phyloP scores from a whole-genome alignment of 2,329 filamentous ascomycete species.

The Sclerotinia trifoliorum region DNA sequence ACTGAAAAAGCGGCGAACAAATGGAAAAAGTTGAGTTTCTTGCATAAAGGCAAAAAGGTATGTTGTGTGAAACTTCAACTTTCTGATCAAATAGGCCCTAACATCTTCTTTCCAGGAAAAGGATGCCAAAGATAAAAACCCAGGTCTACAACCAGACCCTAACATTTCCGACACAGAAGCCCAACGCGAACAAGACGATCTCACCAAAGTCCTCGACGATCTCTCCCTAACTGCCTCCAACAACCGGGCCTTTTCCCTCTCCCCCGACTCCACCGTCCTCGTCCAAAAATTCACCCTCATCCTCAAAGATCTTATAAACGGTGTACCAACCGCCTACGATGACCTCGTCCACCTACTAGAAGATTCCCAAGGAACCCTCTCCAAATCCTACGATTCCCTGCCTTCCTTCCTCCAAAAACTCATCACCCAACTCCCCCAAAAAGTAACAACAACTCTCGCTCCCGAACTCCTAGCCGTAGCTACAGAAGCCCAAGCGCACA shows the following conservation, averaged over 20 bases:
- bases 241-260: conserved; percentile 81
- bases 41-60: conserved; percentile 36
- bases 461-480: conserved; percentile 81
- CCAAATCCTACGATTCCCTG: conserved; percentile 62
- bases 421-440: conserved; percentile 78
- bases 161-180: conserved; percentile 42
- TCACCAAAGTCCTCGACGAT: conserved; percentile 75
- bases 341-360: conserved; percentile 70
- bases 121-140: conserved; percentile 40
- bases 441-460: conserved; percentile 71
- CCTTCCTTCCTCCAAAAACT: conserved; percentile 81
- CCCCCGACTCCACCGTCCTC: conserved; percentile 78
- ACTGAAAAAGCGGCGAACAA: conserved; percentile 40
- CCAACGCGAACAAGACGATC: conserved; percentile 62
- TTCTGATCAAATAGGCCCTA: conserved; percentile 27
- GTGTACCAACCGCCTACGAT: conserved; percentile 87
- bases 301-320: conserved; percentile 88
- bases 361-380: conserved; percentile 60
- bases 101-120: conserved; percentile 42
- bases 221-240: conserved; percentile 81
- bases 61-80: conserved; percentile 13
- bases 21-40: conserved; percentile 44
- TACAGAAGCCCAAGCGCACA: conserved; percentile 61
- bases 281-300: conserved; percentile 83
- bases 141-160: conserved; percentile 43